Conservation (phyloP, 257 asterid genomes). For the Buddleja alternifolia region DNA sequence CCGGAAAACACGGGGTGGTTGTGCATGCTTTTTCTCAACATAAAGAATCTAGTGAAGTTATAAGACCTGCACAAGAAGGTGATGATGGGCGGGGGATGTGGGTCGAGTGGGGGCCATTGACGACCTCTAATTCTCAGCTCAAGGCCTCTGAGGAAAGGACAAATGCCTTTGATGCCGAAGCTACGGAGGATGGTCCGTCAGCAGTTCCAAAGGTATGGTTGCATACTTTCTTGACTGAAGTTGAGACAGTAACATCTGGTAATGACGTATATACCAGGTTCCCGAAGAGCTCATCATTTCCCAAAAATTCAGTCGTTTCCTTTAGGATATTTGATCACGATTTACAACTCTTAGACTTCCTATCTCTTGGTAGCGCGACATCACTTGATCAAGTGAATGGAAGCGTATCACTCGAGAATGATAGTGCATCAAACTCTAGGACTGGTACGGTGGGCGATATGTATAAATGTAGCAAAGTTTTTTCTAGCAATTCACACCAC, state of each 20-base stretch:
- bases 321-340: slow-evolving; percentile 68
- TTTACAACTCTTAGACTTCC: slow-evolving; percentile 55
- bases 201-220: slow-evolving; percentile 61
- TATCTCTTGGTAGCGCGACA: slow-evolving; percentile 45
- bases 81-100: slow-evolving; percentile 69
- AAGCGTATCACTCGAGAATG: slow-evolving; percentile 39
- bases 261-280: slow-evolving; percentile 57
- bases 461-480: slow-evolving; percentile 71
- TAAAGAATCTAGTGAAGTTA: slow-evolving; percentile 37
- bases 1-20: slow-evolving; percentile 72
- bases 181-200: slow-evolving; percentile 43
- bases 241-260: slow-evolving; percentile 56
- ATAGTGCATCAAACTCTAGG: slow-evolving; percentile 36
- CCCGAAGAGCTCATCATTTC: slow-evolving; percentile 57
- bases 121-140: slow-evolving; percentile 26
- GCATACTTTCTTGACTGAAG: slow-evolving; percentile 65
- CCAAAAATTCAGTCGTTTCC: slow-evolving; percentile 58
- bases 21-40: slow-evolving; percentile 76
- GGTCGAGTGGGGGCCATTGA: slow-evolving; percentile 87
- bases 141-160: slow-evolving; percentile 34
- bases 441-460: slow-evolving; percentile 36
- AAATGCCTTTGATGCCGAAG: slow-evolving; percentile 32
- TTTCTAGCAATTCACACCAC: slow-evolving; percentile 67
- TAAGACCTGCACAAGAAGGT: slow-evolving; percentile 39
- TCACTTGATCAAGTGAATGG: slow-evolving; percentile 39